Base-by-base conservation (phyloP, 2,329 filamentous ascomycete species). In the Coleophoma eucalyptorum region DNA sequence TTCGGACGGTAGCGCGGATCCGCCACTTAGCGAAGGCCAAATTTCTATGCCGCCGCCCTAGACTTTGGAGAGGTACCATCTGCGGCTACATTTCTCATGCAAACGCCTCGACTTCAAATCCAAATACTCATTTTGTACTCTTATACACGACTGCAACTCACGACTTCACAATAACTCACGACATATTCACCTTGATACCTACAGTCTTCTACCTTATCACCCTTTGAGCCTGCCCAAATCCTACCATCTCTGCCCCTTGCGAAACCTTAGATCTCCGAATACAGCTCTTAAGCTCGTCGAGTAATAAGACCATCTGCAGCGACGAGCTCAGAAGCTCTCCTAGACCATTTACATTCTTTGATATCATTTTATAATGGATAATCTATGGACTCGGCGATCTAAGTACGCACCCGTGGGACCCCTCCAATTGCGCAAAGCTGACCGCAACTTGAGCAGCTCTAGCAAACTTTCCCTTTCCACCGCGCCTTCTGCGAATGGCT, bases 381-480 rank as follows among this genome's bases (percentile, higher is more conserved):
- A 65, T 55, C 55, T 83, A 77, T 93, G 89, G 89, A 87, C 83
- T 73, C 86, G 89, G 72, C 87, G 89, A 73, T 87, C 85, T 73
- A 91, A 90, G 89, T 92, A 79, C 71, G 58, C 47, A 43, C 48
- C 43, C 47, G 48, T 45, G 19, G 49, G 43, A 43, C 13, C 26
- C 46, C 45, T 46, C 16, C 40, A 38, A 33, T 16, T 46, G 53
- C 53, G 58, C 53, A 57, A 52, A 55, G 49, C 56, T 61, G 54
- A 63, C 50, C 43, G 43, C 19, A 34, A 41, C 49, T 48, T 51
- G 43, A 45, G 51, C 50, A 67, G 63, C 55, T 61, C 62, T 37
- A 89, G 83, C 80, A 97, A 96, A 78, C 87, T 97, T 72, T 96
- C 91, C 61, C 80, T 97, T 57, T 86, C 90, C 62, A 95, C 89